These are phyloP conservation scores for Wilhelminamyces savonicus DNA, from an alignment of 805 yeast species.

Conservation along the genomic window DNA sequence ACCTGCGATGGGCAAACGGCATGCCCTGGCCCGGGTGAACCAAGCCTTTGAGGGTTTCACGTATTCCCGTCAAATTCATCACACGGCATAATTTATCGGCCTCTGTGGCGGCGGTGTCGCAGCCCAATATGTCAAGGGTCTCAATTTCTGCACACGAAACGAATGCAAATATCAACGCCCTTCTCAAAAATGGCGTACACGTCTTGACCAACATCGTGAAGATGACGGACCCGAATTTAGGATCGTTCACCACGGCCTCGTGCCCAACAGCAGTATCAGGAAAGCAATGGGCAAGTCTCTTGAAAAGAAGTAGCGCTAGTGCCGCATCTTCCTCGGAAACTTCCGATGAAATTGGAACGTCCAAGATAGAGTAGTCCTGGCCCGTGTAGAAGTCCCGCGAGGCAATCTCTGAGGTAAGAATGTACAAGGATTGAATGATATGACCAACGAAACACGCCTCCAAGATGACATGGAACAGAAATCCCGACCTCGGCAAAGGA, in stretches of 20 bases:
- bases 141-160: conserved; percentile 45
- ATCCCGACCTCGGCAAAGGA: conserved; percentile 41
- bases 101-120: conserved; percentile 33
- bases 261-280: conserved; percentile 7
- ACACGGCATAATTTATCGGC: conserved; percentile 47
- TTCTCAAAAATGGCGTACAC: conserved; percentile 59
- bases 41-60: conserved; percentile 14
- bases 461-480: conserved; percentile 42
- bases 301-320: conserved; percentile 17
- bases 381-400: conserved; percentile 18
- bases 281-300: conserved; percentile 14
- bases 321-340: conserved; percentile 15
- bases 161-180: conserved; percentile 50
- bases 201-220: conserved; percentile 52
- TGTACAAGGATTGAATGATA: conserved; percentile 39
- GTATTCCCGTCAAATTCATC: conserved; percentile 40
- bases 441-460: conserved; percentile 46
- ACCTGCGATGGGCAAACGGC: conserved; percentile 19
- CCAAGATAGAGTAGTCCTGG: conserved; percentile 21
- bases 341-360: conserved; percentile 28
- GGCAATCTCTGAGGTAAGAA: conserved; percentile 19
- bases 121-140: conserved; percentile 16
- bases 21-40: conserved; percentile 3
- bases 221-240: conserved; percentile 32
- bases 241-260: conserved; percentile 10